Conservation (phyloP, 2,329 filamentous ascomycete species). For the Allantophomopsis cytisporea region DNA sequence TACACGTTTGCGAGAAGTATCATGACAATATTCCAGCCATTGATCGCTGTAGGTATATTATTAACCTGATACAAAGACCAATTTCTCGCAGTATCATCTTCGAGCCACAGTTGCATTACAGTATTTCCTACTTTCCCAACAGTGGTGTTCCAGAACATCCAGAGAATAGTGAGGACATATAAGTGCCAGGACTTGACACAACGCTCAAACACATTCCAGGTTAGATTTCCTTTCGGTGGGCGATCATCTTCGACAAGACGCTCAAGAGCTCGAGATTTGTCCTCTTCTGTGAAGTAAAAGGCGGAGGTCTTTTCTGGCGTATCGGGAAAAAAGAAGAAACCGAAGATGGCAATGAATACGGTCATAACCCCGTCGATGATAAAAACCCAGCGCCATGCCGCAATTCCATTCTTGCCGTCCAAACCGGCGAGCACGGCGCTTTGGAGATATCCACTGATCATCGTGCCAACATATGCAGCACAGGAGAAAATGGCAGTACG, state of each 20-base stretch:
- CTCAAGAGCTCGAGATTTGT: conserved; percentile 23
- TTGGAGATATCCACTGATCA: conserved; percentile 46
- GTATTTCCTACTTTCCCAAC: conserved; percentile 36
- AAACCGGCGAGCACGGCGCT: conserved; percentile 12
- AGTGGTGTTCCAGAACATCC: conserved; percentile 55
- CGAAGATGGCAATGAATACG: conserved; percentile 35
- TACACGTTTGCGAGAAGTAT: conserved; percentile 29
- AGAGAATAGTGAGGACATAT: conserved; percentile 49
- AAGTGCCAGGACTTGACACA: conserved; percentile 46
- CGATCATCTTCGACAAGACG: conserved; percentile 23
- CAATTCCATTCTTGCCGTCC: conserved; percentile 26
- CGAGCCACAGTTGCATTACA: conserved; percentile 43
- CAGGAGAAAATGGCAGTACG: conserved; percentile 31
- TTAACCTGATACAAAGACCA: conserved; percentile 32
- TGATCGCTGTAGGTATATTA: conserved; percentile 33
- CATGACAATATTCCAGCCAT: conserved; percentile 27
- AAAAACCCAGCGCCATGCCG: conserved; percentile 33
- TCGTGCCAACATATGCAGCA: conserved; percentile 33
- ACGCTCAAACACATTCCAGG: conserved; percentile 31
- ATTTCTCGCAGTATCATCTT: conserved; percentile 28
- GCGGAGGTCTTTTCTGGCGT: conserved; percentile 13
- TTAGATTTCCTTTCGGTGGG: conserved; percentile 30
- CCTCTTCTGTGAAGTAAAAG: conserved; percentile 12
- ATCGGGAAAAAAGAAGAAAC: conserved; percentile 26
- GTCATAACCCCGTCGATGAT: conserved; percentile 36